Base-by-base conservation (phyloP, 768 basidiomycete species). In the Boletus edulis region DNA sequence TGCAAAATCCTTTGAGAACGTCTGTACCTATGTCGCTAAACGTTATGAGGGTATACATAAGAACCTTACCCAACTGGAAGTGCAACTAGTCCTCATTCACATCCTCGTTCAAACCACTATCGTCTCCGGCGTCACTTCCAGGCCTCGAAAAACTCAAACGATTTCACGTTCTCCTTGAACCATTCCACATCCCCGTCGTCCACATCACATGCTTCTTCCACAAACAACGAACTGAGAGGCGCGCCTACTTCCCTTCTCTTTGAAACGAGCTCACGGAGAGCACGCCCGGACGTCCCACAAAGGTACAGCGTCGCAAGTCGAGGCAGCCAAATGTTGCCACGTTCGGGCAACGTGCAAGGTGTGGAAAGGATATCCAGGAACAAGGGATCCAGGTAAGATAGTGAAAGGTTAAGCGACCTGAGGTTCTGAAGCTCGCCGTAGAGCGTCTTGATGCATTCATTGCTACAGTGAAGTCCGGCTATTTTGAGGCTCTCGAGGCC, bases 401-500 rank as follows among this genome's bases (percentile, higher is more conserved):
- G 13, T 17, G 24, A 27, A 18, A 39, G 11, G 8, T 69, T 67
- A 47, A 89, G 67, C 44, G 64, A 56, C 55, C 72, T 68, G 24
- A 90, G 67, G 46, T 77, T 77, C 3, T 60, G 66, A 22, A 88
- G 73, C 58, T 83, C 77, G 18, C 60, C 68, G 51, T 81, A 76
- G 62, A 87, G 27, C 5, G 17, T 10, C 8, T 10, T 17, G n/a
- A 74, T 57, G 27, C 68, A 67, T 0, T 61, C 50, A 18, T 52
- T 32, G 49, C 70, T 67, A 62, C 80, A 82, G 1, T 77, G 77
- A 40, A 87, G 69, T 15, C 76, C 76, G 1, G 73, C 64, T 40
- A 90, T 67, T 63, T 83, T 82, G 48, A 89, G 72, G 52, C 73
- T 68, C 49, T 80, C 73, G 45, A 90, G 66, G 15, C 74, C 73